Evolutionary conservation across 2,329 filamentous ascomycete genomes (phyloP).

Genomic region (Clarireedia homoeocarpa): DNA sequence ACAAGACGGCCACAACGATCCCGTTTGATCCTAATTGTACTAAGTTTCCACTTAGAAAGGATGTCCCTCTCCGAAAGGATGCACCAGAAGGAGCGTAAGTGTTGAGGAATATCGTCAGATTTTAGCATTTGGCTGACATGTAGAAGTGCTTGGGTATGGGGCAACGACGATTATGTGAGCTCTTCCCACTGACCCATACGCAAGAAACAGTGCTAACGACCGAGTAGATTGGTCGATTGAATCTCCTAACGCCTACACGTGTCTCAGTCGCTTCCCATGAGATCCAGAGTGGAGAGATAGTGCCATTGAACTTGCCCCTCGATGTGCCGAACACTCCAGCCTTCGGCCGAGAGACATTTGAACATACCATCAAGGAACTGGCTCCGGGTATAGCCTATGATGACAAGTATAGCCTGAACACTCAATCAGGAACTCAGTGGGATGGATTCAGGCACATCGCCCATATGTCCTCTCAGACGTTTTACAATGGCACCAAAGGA

Average conservation of each 20-base stretch:
- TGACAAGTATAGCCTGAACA: constrained; percentile 51
- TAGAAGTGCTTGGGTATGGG: constrained; percentile 28
- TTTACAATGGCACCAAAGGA: constrained; percentile 26
- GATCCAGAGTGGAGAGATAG: constrained; percentile 2
- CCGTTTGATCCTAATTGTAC: constrained; percentile 27
- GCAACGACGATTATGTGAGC: constrained; percentile 24
- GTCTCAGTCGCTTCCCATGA: constrained; percentile 32
- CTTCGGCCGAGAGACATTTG: constrained; percentile 29
- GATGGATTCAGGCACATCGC: constrained; percentile 42
- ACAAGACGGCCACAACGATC: constrained; percentile 21
- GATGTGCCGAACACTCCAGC: constrained; percentile 29
- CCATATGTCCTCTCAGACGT: constrained; percentile 18
- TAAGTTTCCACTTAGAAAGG: constrained; percentile 24
- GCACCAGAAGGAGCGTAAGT: constrained; percentile 26
- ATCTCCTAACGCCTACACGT: constrained; percentile 38
- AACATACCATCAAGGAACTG: constrained; percentile 28
- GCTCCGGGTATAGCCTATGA: constrained; percentile 41
- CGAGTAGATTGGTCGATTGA: constrained; percentile 36
- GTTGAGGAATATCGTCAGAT: not conserved
- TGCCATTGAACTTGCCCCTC: constrained; percentile 2
- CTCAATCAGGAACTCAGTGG: constrained; percentile 51
- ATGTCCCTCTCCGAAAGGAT: constrained; percentile 24
- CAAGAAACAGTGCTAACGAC: not conserved
- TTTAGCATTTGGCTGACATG: not conserved
- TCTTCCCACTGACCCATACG: not conserved